phyloP scores from a whole-genome alignment of 768 basidiomycete species.

The Agaricus sinodeliciosus region DNA sequence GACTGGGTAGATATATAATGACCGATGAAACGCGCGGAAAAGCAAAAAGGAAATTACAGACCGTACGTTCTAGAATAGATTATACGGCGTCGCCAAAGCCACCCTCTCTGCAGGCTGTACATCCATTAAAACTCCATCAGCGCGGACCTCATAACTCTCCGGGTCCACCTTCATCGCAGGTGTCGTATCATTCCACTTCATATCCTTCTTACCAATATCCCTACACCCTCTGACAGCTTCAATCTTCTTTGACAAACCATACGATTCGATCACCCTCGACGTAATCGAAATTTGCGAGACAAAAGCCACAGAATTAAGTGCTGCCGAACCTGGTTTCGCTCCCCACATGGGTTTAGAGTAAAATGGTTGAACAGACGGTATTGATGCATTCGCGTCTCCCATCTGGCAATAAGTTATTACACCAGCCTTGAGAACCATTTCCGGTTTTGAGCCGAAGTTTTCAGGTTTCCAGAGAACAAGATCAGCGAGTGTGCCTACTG shows the following conservation, averaged over 20 bases:
- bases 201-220: slow-evolving; percentile 72
- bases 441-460: slow-evolving; percentile 87
- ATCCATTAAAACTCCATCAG: slow-evolving; percentile 73
- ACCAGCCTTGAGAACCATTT: slow-evolving; percentile 93
- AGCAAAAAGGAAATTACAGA: not conserved
- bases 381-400: slow-evolving; percentile 96
- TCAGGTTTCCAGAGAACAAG: slow-evolving; percentile 94
- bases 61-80: slow-evolving; percentile 52
- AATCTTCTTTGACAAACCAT: slow-evolving; percentile 40
- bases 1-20: no score
- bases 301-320: slow-evolving; percentile 80
- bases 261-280: slow-evolving; percentile 51
- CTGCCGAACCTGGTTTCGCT: slow-evolving; percentile 65
- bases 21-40: not conserved
- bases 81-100: slow-evolving; percentile 69
- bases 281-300: slow-evolving; percentile 50
- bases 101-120: slow-evolving; percentile 65
- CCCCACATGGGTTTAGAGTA: slow-evolving; percentile 94
- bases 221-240: slow-evolving; percentile 77
- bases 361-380: slow-evolving; percentile 91
- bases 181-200: slow-evolving; percentile 86
- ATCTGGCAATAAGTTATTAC: slow-evolving; percentile 91
- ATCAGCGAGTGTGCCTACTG: slow-evolving; percentile 81
- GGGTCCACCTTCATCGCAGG: slow-evolving; percentile 89
- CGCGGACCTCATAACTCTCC: slow-evolving; percentile 83